Percentiles rank a stretch among this genome's conserved stretches.
phyloP scores from a whole-genome alignment of 2,329 filamentous ascomycete genomes.

The Lasiodiplodia gonubiensis region DNA sequence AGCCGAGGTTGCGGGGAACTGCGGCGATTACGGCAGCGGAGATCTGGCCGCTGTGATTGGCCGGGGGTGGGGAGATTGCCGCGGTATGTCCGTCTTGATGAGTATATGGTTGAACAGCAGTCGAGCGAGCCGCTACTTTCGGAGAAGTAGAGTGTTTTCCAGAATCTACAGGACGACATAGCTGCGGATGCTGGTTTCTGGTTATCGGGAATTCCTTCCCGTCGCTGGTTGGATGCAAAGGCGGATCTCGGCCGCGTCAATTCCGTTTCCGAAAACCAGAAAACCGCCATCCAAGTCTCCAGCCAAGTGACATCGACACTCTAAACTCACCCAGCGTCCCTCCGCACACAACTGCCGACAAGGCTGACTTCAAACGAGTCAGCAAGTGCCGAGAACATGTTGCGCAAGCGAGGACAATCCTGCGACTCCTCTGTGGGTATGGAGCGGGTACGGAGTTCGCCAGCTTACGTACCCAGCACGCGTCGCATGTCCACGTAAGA shows the following conservation, averaged over 20 bases:
- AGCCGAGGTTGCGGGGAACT: conserved; percentile 17
- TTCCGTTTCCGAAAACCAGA: conserved; percentile 3
- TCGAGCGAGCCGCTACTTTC: background rate
- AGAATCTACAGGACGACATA: background rate
- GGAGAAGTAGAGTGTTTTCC: background rate
- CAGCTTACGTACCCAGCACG: conserved; percentile 15
- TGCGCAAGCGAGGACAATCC: background rate
- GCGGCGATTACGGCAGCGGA: conserved; percentile 11
- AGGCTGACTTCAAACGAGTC: background rate
- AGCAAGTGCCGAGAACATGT: background rate
- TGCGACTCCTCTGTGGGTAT: background rate
- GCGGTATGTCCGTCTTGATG: background rate
- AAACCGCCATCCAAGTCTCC: background rate
- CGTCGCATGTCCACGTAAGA: conserved; percentile 17
- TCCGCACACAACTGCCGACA: background rate
- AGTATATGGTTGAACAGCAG: background rate
- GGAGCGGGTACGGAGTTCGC: background rate
- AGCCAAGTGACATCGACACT: background rate
- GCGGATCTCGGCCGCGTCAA: background rate
- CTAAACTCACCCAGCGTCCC: background rate
- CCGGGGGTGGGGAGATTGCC: background rate
- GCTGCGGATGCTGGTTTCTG: background rate
- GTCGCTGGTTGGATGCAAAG: background rate
- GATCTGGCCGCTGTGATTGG: conserved; percentile 21
- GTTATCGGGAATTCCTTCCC: conserved; percentile 16